Conservation (phyloP, 768 basidiomycete species). For the Coprinellus micaceus region DNA sequence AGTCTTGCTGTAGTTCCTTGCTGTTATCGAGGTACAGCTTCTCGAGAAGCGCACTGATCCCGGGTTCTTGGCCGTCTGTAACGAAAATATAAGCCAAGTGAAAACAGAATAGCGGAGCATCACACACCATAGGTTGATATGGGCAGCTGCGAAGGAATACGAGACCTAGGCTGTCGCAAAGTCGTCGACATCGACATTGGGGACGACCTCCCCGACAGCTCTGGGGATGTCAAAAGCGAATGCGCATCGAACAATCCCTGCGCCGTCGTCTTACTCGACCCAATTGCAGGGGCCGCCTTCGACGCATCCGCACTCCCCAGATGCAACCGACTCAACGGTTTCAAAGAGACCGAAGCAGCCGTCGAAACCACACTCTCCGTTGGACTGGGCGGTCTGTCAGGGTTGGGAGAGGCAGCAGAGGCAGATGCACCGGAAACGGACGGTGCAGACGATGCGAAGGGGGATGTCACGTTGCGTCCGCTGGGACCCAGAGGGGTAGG, state of each 20-base stretch:
- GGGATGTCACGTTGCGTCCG: slow-evolving; percentile 39
- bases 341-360: slow-evolving; percentile 59
- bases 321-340: slow-evolving; percentile 59
- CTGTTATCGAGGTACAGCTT: slow-evolving; percentile 85
- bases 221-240: slow-evolving; percentile 61
- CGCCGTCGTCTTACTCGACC: slow-evolving; percentile 80
- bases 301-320: slow-evolving; percentile 70
- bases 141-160: slow-evolving; percentile 49
- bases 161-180: slow-evolving; percentile 44
- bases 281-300: slow-evolving; percentile 88
- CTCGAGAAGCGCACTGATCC: slow-evolving; percentile 85
- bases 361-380: slow-evolving; percentile 79
- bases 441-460: slow-evolving; percentile 27
- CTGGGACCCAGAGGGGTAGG: slow-evolving; percentile 37
- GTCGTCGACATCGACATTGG: slow-evolving; percentile 64
- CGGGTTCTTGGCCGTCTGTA: slow-evolving; percentile 85
- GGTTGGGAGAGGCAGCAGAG: slow-evolving; percentile 19
- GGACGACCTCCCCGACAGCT: slow-evolving; percentile 74
- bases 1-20: slow-evolving; percentile 83
- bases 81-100: slow-evolving; percentile 1
- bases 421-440: slow-evolving; percentile 14
- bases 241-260: slow-evolving; percentile 79
- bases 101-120: neutral
- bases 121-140: slow-evolving; percentile 71
- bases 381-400: slow-evolving; percentile 70